Evolutionary conservation across 768 basidiomycete genomes (phyloP).

Genomic region (Leucogyrophana mollusca): DNA sequence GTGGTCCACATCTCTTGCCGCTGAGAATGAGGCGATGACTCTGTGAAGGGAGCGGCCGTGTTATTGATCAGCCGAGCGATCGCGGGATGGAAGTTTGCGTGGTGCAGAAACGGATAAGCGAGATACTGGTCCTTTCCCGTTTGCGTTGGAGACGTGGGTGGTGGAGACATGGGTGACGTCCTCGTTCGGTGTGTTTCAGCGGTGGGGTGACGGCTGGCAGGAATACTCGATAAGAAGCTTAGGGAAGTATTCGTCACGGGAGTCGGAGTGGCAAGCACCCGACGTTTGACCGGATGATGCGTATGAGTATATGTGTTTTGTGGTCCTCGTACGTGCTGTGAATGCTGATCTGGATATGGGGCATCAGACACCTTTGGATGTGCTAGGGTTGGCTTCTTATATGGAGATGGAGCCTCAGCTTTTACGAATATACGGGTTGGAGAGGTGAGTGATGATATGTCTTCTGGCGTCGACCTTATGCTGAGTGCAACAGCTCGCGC

Average conservation of each 20-base stretch:
- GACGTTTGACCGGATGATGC: constrained; percentile 9
- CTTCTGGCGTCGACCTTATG: not conserved
- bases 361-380: constrained; percentile 14
- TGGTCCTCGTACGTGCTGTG: constrained; percentile 62
- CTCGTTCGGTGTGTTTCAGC: too few species aligned
- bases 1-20: constrained; percentile 61
- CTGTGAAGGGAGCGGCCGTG: not conserved
- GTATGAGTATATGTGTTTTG: constrained; percentile 39
- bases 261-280: not conserved
- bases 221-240: constrained; percentile 15
- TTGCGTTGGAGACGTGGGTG: not conserved
- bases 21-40: constrained; percentile 13
- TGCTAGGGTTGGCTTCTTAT: not conserved
- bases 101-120: constrained; percentile 2
- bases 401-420: not conserved
- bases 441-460: constrained; percentile 10
- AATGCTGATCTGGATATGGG: constrained; percentile 48
- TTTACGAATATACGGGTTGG: not conserved
- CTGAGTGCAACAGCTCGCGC: too few species aligned
- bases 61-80: constrained; percentile 36
- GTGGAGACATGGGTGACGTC: too few species aligned
- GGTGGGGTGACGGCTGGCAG: too few species aligned
- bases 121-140: constrained; percentile 1
- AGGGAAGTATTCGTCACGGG: constrained; percentile 6
- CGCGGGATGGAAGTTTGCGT: constrained; percentile 45